Base-by-base conservation (phyloP, 129 eudicot species). In the Saposhnikovia divaricata region DNA sequence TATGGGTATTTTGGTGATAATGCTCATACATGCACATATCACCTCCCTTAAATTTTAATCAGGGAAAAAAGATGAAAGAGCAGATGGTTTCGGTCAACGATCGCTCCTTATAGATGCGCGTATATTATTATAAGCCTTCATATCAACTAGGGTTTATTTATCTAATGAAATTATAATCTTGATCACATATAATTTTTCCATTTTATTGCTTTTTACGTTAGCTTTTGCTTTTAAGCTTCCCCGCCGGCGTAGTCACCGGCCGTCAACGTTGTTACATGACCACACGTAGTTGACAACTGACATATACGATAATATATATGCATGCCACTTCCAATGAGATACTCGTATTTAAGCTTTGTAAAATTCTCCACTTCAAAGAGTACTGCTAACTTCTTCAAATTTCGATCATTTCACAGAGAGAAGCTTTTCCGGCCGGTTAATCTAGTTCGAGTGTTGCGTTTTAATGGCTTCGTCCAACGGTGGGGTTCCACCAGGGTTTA, bases 181-280 rank as follows among this genome's bases (percentile, higher is more conserved):
- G 23, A 38, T 72, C 38, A 42, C 70, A 34, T 34, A 34, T 34
- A 83, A 72, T 80, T 70, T 85, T 85, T 74, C 77, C 50, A 72
- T 50, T 87, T 68, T 43, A 85, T 84, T 89, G 43, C 13, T 72
- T 66, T 85, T 65, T 83, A 91, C 96, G 91, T 82, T 70, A 85
- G 66, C 93, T 89, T 89, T 89, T 83, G 63, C 93, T 68, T 91
- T 89, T 87, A 84, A 71, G 88, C 91, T 87, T 59, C 85, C 80
- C 96, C 96, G 84, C 71, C 87, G 97, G 86, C 97, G 97, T 85
- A 80, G 92, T 85, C 87, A 87, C 96, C 97, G 97, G 91, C 88
- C 85, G 93, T 90, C 91, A 92, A 90, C 97, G 87, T 79, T 81
- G 79, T 83, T 85, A 50, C 77, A 51, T 51, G 9, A 51, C n/a